Percentiles rank a stretch among this genome's conserved stretches.
Evolutionary conservation across 805 yeast genomes (phyloP).

Genomic region (Nematodospora valgi): DNA sequence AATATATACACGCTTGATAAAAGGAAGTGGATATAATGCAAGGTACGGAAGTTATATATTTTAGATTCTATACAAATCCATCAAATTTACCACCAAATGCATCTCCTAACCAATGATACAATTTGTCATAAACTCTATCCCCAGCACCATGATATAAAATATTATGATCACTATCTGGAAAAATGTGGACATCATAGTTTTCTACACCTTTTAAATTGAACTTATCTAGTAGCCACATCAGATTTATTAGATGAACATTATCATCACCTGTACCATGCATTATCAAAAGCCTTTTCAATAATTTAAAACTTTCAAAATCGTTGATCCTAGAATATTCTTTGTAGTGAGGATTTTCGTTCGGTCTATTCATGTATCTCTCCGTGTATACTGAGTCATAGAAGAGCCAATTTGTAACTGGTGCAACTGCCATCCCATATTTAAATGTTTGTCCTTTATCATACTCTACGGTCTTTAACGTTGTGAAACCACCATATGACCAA

Average conservation of each 20-base stretch:
- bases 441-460: slow-evolving; percentile 71
- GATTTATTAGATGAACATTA: slow-evolving; percentile 92
- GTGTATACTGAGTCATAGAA: slow-evolving; percentile 92
- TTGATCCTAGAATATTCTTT: slow-evolving; percentile 47
- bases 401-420: slow-evolving; percentile 95
- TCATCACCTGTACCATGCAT: slow-evolving; percentile 99
- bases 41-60: too few relatives aligned
- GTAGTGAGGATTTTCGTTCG: slow-evolving; percentile 71
- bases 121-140: slow-evolving; percentile 64
- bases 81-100: slow-evolving; percentile 43
- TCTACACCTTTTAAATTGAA: slow-evolving; percentile 52
- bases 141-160: slow-evolving; percentile 80
- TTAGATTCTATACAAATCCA: slow-evolving; percentile 5
- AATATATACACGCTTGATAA: too few relatives aligned
- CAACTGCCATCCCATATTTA: slow-evolving; percentile 90
- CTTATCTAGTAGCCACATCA: slow-evolving; percentile 70
- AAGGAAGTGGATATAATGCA: too few relatives aligned
- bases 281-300: slow-evolving; percentile 62
- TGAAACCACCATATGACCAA: slow-evolving; percentile 96
- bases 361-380: slow-evolving; percentile 90
- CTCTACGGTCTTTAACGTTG: slow-evolving; percentile 87
- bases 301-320: slow-evolving; percentile 54
- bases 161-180: slow-evolving; percentile 91
- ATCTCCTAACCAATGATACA: slow-evolving; percentile 62
- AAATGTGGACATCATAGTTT: slow-evolving; percentile 81